A percentile compares a stretch with the other conserved stretches of the same genome.
Evolutionary conservation across 441 rosid genomes (phyloP).

Genomic region (Populus hybrid): DNA sequence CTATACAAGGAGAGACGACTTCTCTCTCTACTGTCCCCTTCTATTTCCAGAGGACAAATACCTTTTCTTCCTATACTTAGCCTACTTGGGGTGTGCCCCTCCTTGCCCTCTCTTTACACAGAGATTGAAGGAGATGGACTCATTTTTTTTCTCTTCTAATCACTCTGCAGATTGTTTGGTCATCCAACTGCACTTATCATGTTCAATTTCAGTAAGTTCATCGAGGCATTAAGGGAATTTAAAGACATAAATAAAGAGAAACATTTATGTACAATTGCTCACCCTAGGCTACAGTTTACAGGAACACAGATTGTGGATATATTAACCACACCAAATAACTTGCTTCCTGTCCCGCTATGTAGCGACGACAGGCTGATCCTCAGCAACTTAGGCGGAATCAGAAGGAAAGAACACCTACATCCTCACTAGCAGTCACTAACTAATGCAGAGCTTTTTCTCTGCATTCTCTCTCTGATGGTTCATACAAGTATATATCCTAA

Average conservation of each 20-base stretch:
- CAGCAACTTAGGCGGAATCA: not conserved
- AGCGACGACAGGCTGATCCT: not conserved
- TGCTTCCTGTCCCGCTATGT: not conserved
- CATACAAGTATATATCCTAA: not conserved
- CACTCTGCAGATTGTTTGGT: not conserved
- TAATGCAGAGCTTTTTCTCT: not conserved
- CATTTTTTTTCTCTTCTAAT: not conserved
- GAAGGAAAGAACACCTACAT: not conserved
- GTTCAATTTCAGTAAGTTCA: not conserved
- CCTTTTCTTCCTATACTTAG: too few species aligned
- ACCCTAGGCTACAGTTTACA: not conserved
- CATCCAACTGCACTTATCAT: not conserved
- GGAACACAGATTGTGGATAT: not conserved
- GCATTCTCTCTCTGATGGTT: too few species aligned
- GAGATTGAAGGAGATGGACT: not conserved
- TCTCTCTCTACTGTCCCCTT: not conserved
- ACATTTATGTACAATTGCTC: slow-evolving; percentile 8
- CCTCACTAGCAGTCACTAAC: not conserved
- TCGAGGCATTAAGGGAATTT: not conserved
- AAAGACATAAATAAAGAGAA: not conserved
- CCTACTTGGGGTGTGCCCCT: too few species aligned
- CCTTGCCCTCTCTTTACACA: too few species aligned
- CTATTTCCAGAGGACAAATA: not conserved
- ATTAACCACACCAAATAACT: not conserved
- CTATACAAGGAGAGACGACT: too few species aligned